Evolutionary conservation across 2,329 filamentous ascomycete species (phyloP).

Genomic region (Fusarium denticulatum): DNA sequence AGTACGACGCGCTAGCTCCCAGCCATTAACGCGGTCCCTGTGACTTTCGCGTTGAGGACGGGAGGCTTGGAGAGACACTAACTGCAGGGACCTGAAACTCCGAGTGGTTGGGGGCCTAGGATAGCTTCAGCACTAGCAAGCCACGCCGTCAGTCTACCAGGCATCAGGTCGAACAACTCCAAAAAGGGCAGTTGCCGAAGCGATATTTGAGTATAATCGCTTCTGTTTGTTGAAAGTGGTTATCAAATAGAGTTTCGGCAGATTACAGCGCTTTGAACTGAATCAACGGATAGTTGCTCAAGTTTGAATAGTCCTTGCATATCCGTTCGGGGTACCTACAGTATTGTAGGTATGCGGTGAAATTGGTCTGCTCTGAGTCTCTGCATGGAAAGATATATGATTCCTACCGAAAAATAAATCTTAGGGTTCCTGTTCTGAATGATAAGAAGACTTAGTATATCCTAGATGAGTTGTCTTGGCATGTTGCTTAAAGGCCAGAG

Average conservation of each 20-base stretch:
- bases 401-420: not conserved
- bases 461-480: not conserved
- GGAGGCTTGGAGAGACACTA: constrained; percentile 5
- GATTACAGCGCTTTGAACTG: not conserved
- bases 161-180: not conserved
- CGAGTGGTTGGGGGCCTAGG: constrained; percentile 31
- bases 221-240: not conserved
- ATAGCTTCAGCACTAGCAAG: constrained; percentile 28
- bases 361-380: not conserved
- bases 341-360: not conserved
- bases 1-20: constrained; percentile 33
- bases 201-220: not conserved
- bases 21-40: constrained; percentile 36
- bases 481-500: not conserved
- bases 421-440: too few species aligned
- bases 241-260: not conserved
- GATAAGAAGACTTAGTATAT: not conserved
- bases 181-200: constrained; percentile 6
- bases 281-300: not conserved
- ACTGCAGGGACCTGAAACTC: constrained; percentile 8
- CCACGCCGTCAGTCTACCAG: constrained; percentile 18
- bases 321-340: not conserved
- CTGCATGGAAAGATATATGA: not conserved
- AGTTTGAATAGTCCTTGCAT: not conserved
- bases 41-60: constrained; percentile 37